Conservation (phyloP, 352 stramenopile species). For the Phytophthora syringae region DNA sequence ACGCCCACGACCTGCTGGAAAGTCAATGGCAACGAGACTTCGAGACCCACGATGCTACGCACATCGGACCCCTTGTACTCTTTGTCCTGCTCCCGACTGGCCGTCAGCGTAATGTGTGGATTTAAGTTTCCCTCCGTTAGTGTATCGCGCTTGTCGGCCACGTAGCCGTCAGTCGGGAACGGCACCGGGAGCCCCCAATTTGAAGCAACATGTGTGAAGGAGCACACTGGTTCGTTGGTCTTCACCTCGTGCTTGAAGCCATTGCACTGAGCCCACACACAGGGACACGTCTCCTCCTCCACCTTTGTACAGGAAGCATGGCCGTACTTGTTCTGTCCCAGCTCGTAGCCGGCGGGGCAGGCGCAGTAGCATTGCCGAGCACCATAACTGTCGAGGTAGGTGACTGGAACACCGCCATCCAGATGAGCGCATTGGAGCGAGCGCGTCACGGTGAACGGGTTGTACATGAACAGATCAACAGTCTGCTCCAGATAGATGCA, state of each 20-base stretch:
- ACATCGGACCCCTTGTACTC: slow-evolving; percentile 33
- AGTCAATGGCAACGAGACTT: slow-evolving; percentile 9
- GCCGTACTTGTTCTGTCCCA: slow-evolving; percentile 23
- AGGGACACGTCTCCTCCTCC: slow-evolving; percentile 41
- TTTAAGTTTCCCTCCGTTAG: slow-evolving; percentile 14
- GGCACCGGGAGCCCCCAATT: slow-evolving; percentile 50
- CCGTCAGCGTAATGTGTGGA: slow-evolving; percentile 27
- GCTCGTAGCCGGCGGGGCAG: slow-evolving; percentile 49
- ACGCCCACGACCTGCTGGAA: slow-evolving; percentile 21
- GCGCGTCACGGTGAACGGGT: slow-evolving; percentile 55
- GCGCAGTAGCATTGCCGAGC: slow-evolving; percentile 63
- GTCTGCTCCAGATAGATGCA: slow-evolving; percentile 41
- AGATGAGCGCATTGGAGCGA: slow-evolving; percentile 46
- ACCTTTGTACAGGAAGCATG: slow-evolving; percentile 35
- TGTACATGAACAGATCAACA: slow-evolving; percentile 70
- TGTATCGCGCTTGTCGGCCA: slow-evolving; percentile 50
- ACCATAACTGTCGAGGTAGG: slow-evolving; percentile 44
- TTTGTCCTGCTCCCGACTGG: slow-evolving; percentile 15
- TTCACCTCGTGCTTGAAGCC: slow-evolving; percentile 41
- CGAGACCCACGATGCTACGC: slow-evolving; percentile 5
- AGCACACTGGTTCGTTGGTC: slow-evolving; percentile 32
- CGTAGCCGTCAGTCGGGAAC: slow-evolving; percentile 68
- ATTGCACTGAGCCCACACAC: slow-evolving; percentile 48
- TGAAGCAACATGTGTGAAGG: slow-evolving; percentile 42
- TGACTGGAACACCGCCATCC: slow-evolving; percentile 50